Conservation (phyloP, 1,284 basidiomycete species). For the Malassezia psittaci region DNA sequence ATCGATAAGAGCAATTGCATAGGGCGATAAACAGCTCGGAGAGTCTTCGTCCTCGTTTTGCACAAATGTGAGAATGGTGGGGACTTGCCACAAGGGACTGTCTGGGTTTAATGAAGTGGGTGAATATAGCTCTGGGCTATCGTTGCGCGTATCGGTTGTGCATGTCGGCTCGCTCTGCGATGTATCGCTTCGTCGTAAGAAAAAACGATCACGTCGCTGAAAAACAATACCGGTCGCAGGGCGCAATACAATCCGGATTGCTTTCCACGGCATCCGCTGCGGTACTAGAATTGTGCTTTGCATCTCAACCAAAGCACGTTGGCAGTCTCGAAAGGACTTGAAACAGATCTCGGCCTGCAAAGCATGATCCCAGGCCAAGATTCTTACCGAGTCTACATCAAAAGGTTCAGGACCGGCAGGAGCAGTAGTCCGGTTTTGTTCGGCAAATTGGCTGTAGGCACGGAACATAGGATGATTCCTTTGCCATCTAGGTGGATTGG, state of each 20-base stretch:
- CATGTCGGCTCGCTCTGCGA: not conserved
- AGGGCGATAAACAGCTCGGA: not conserved
- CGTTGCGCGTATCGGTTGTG: no score
- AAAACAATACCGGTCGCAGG: not conserved
- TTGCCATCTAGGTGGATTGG: constrained; percentile 37
- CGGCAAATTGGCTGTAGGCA: constrained; percentile 27
- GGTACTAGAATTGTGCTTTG: constrained; percentile 22
- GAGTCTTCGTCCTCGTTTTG: not conserved
- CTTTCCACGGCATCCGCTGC: constrained; percentile 2
- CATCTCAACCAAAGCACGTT: constrained; percentile 44
- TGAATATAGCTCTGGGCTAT: no score
- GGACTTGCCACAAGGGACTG: constrained; percentile 1
- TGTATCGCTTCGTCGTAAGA: not conserved
- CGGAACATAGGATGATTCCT: constrained; percentile 31
- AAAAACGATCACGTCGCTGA: no score
- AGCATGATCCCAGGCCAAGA: constrained; percentile 7
- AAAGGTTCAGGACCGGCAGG: constrained; percentile 12
- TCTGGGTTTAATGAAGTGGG: no score
- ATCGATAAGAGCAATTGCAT: constrained; percentile 5
- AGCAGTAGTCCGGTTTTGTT: not conserved
- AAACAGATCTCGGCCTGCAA: constrained; percentile 39
- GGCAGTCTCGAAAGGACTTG: constrained; percentile 27
- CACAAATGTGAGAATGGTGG: constrained; percentile 22
- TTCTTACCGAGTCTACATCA: constrained; percentile 19
- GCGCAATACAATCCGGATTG: constrained; percentile 1